Base-by-base conservation (phyloP, 371 early-diverging fungal genomes). In the Lichtheimia ornata region DNA sequence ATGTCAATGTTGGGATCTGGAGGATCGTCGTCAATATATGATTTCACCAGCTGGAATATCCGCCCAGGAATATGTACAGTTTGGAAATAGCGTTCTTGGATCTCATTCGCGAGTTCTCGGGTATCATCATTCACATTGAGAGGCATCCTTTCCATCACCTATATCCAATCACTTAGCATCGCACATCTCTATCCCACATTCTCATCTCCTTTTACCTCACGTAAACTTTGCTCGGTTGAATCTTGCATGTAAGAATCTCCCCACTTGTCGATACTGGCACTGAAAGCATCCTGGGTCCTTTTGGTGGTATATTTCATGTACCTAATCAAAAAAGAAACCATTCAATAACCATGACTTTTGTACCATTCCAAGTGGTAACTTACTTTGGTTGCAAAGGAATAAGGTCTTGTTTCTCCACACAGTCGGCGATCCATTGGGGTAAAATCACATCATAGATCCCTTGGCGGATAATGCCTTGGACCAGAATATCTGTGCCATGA, bases 171-270 rank as follows among this genome's bases (percentile, higher is more conserved):
- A 51, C 2, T 59, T 20, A 22, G 40, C 25, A 42, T 52, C 11
- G 3, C n/a, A 28, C 7, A 28, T 20, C 41, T 15, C 11, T 24
- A 50, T 40, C 25, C 11, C n/a, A 14, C 24, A 28, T 5, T 7
- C 28, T 9, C 53, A 11, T 4, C 22, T 24, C 4, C 0, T 60
- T 59, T 20, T 70, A 88, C 88, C 74, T 88, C 84, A 57, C 78
- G 70, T 28, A 89, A 62, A 7, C 66, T 65, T 27, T 77, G 74
- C 13, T 67, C 67, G n/a, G 77, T 81, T 2, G 85, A 63, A 40
- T 80, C 79, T 25, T 87, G 83, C 0, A 74, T 81, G 63, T 84
- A 93, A 18, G 79, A 77, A 61, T 91, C 93, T 0, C 90, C 88
- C 61, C 72, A 91, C 18, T 59, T 45, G 73, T 93, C 93, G 66